A percentile compares a stretch with the other conserved stretches of the same genome.
Evolutionary conservation across 192 early-diverging fungal species (phyloP).

Genomic region (Anaeromyces robustus): DNA sequence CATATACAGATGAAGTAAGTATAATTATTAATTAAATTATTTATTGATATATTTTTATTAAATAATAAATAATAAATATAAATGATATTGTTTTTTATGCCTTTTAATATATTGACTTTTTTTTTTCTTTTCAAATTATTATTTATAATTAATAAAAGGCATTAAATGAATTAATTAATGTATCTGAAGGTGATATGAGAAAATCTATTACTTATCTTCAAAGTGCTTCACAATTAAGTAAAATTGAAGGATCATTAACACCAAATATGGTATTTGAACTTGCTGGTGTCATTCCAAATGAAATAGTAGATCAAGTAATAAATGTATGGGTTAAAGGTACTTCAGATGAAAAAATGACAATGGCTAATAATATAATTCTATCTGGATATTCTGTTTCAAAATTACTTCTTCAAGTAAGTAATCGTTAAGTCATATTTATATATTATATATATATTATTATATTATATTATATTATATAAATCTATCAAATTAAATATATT

Average conservation of each 20-base stretch:
- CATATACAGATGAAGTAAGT: constrained; percentile 28
- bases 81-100: too few species aligned
- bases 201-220: constrained; percentile 86
- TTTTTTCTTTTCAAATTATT: too few species aligned
- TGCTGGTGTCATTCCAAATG: constrained; percentile 59
- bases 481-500: too few species aligned
- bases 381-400: constrained; percentile 62
- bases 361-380: constrained; percentile 39
- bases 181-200: constrained; percentile 78
- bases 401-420: constrained; percentile 49
- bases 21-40: too few species aligned
- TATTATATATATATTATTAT: too few species aligned
- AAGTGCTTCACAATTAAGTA: constrained; percentile 49
- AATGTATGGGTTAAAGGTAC: constrained; percentile 29
- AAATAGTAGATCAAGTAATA: constrained; percentile 42
- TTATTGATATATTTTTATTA: too few species aligned
- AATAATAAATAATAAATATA: too few species aligned
- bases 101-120: too few species aligned
- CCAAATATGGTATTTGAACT: constrained; percentile 52
- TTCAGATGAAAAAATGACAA: constrained; percentile 22
- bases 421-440: too few species aligned
- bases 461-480: too few species aligned
- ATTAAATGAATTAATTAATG: constrained; percentile 43
- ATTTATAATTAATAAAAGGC: constrained; percentile 21
- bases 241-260: constrained; percentile 25